Evolutionary conservation across 495 filamentous ascomycete genomes (phyloP).

Genomic region (Corynascus novoguineensis): DNA sequence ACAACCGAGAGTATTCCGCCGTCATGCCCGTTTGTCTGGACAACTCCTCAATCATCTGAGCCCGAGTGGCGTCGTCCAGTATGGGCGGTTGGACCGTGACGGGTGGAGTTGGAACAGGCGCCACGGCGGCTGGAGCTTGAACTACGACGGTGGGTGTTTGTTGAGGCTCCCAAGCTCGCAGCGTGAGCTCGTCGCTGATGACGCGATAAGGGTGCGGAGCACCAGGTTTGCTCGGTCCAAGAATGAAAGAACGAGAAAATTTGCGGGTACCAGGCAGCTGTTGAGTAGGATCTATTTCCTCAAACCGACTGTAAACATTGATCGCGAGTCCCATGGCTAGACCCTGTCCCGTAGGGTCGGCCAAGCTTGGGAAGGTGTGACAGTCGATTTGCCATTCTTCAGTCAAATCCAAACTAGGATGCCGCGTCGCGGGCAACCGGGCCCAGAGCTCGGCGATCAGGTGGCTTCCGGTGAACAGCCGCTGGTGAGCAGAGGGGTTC

Average conservation of each 20-base stretch:
- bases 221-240: slow-evolving; percentile 64
- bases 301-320: slow-evolving; percentile 75
- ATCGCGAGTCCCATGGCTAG: slow-evolving; percentile 65
- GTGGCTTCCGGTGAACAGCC: slow-evolving; percentile 57
- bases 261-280: slow-evolving; percentile 57
- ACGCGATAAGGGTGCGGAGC: slow-evolving; percentile 57
- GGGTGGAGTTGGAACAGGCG: background rate
- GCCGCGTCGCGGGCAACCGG: slow-evolving; percentile 64
- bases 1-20: slow-evolving; percentile 63
- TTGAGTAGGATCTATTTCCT: slow-evolving; percentile 57
- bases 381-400: slow-evolving; percentile 78
- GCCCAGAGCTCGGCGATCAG: slow-evolving; percentile 66
- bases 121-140: background rate
- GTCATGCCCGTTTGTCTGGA: slow-evolving; percentile 67
- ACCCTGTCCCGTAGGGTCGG: slow-evolving; percentile 62
- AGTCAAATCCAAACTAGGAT: slow-evolving; percentile 59
- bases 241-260: slow-evolving; percentile 79
- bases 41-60: slow-evolving; percentile 56
- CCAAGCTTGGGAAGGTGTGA: slow-evolving; percentile 64
- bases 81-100: slow-evolving; percentile 10
- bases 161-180: slow-evolving; percentile 47
- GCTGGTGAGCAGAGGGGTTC: slow-evolving; percentile 50
- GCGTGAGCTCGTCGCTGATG: slow-evolving; percentile 68
- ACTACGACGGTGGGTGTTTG: slow-evolving; percentile 2
- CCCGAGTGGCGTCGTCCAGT: slow-evolving; percentile 42